phyloP scores from a whole-genome alignment of 306 rosid species.

The Trifolium pratense region DNA sequence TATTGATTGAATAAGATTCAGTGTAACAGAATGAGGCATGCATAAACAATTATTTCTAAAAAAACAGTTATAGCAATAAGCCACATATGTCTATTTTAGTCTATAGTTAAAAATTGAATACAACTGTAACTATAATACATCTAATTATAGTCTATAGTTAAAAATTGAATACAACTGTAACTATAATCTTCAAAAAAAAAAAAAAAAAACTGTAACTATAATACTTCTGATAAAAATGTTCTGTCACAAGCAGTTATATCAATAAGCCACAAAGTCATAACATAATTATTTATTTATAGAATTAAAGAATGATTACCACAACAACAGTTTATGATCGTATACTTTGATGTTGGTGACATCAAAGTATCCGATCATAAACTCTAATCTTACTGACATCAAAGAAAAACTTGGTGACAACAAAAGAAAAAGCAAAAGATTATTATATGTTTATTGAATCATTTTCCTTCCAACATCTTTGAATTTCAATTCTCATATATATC shows the following conservation, averaged over 20 bases:
- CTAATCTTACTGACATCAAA: background rate
- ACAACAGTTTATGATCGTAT: no score
- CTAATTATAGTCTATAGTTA: slow-evolving; percentile 20
- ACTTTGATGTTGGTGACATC: no score
- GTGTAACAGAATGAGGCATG: background rate
- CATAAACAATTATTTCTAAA: background rate
- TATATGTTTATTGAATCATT: slow-evolving; percentile 1
- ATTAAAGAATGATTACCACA: no score
- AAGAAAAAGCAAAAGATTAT: background rate
- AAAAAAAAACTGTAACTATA: no score
- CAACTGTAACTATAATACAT: slow-evolving; percentile 11
- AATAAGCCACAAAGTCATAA: background rate
- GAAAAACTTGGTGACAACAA: slow-evolving; percentile 12
- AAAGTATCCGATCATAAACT: background rate
- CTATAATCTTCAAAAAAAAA: no score
- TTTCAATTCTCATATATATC: background rate
- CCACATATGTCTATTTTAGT: background rate
- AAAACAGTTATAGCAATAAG: no score
- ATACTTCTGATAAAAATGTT: slow-evolving; percentile 22
- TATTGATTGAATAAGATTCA: no score
- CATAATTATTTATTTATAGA: background rate
- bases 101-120: no score
- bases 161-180: background rate
- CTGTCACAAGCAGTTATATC: background rate
- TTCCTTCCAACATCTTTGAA: background rate